Evolutionary conservation across 345 rosid genomes (phyloP).

Genomic region (sweet orange (Citrus sinensis)): DVS_A1.0 CM039167.1:7922501-7923000

Average conservation of each 20-base stretch:
- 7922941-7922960: neutral
- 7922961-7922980: too few species aligned
- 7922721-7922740: neutral
- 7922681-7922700: neutral
- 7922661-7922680: neutral
- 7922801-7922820: neutral
- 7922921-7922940: neutral
- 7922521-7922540: slow-evolving; percentile 39
- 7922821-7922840: neutral
- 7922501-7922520: slow-evolving; percentile 31
- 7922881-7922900: neutral
- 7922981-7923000: neutral
- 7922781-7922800: neutral
- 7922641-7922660: too few species aligned
- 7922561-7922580: slow-evolving; percentile 24
- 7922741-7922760: neutral
- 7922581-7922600: neutral
- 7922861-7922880: neutral
- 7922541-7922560: slow-evolving; percentile 35
- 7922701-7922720: neutral
- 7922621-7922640: neutral
- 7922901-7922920: neutral
- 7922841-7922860: neutral
- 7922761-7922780: neutral
- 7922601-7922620: neutral